These are phyloP conservation scores for Brasenia schreberi DNA, from an alignment of 164 flowering plant species.

Conservation along the genomic window DNA sequence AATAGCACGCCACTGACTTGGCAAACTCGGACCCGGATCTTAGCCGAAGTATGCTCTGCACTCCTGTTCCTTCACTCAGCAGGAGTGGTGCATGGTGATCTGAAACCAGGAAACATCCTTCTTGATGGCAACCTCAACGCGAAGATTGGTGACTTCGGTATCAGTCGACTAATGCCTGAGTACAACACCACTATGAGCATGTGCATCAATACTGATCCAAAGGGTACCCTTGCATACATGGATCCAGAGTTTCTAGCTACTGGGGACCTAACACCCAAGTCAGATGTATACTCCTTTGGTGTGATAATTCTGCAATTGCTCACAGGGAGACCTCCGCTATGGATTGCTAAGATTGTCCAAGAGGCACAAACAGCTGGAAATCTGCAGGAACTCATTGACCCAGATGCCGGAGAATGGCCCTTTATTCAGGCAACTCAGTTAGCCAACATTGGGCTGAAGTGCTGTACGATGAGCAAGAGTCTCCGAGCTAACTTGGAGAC, in stretches of 20 bases:
- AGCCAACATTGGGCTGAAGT: slow-evolving; percentile 25
- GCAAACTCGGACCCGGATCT: slow-evolving; percentile 67
- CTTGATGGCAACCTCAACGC: slow-evolving; percentile 39
- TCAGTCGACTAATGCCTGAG: slow-evolving; percentile 26
- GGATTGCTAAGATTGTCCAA: slow-evolving; percentile 16
- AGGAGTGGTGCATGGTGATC: slow-evolving; percentile 61
- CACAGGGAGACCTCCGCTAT: slow-evolving; percentile 10
- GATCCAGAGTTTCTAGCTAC: slow-evolving; percentile 58
- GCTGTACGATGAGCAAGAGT: slow-evolving; percentile 13
- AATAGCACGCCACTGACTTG: slow-evolving; percentile 66
- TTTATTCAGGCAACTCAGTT: slow-evolving; percentile 37
- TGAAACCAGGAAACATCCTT: slow-evolving; percentile 65
- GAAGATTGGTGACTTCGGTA: slow-evolving; percentile 30
- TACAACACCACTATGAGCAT: slow-evolving; percentile 5
- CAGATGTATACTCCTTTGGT: slow-evolving; percentile 43
- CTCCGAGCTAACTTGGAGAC: slow-evolving; percentile 5
- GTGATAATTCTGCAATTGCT: slow-evolving; percentile 32
- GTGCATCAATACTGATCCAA: slow-evolving; percentile 38
- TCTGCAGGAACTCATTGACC: slow-evolving; percentile 23
- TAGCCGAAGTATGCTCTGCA: slow-evolving; percentile 68
- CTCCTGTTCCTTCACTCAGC: slow-evolving; percentile 73
- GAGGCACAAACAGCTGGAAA: slow-evolving; percentile 8
- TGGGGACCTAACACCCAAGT: slow-evolving; percentile 2
- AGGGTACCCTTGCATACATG: slow-evolving; percentile 58
- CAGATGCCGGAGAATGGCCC: slow-evolving; percentile 49